Percentiles rank a stretch among this genome's conserved stretches.
Evolutionary conservation across 352 stramenopile species (phyloP).

Genomic region (Phytophthora crassamura): DNA sequence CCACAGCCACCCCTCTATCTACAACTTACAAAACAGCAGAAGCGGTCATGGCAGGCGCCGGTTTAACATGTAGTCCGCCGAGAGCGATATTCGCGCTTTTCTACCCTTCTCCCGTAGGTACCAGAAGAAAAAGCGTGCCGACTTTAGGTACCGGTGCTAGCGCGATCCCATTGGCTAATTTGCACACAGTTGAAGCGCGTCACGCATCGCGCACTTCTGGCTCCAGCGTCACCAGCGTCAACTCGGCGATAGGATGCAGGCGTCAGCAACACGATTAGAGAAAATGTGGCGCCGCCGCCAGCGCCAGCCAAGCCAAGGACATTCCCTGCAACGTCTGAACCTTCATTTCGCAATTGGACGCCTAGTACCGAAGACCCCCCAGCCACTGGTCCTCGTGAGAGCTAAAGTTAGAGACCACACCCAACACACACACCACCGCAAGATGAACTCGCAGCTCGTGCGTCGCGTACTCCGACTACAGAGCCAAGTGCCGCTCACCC

Average conservation of each 20-base stretch:
- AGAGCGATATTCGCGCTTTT: slow-evolving; percentile 1
- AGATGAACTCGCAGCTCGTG: slow-evolving; percentile 2
- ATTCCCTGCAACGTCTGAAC: not conserved
- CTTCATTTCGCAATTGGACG: slow-evolving; percentile 12
- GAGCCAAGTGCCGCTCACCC: slow-evolving; percentile 6
- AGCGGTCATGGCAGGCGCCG: no score
- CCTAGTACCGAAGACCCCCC: not conserved
- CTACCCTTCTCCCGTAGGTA: not conserved
- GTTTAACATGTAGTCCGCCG: slow-evolving; percentile 2
- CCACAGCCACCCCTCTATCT: no score
- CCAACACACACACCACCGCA: no score
- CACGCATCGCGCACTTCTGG: not conserved
- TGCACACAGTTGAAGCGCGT: slow-evolving; percentile 7
- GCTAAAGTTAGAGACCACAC: no score
- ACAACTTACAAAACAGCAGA: no score
- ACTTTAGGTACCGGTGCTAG: not conserved
- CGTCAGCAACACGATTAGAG: slow-evolving; percentile 6
- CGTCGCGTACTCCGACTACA: slow-evolving; percentile 4
- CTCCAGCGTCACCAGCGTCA: slow-evolving; percentile 6
- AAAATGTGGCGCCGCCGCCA: not conserved
- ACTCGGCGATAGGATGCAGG: slow-evolving; percentile 20
- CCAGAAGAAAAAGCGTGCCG: slow-evolving; percentile 16
- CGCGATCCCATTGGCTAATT: slow-evolving; percentile 1
- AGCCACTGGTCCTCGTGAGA: not conserved
- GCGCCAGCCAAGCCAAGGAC: not conserved